A percentile compares a stretch with the other conserved stretches of the same genome.
phyloP scores from a whole-genome alignment of 768 basidiomycete species.

The Agaricus sinodeliciosus region DNA sequence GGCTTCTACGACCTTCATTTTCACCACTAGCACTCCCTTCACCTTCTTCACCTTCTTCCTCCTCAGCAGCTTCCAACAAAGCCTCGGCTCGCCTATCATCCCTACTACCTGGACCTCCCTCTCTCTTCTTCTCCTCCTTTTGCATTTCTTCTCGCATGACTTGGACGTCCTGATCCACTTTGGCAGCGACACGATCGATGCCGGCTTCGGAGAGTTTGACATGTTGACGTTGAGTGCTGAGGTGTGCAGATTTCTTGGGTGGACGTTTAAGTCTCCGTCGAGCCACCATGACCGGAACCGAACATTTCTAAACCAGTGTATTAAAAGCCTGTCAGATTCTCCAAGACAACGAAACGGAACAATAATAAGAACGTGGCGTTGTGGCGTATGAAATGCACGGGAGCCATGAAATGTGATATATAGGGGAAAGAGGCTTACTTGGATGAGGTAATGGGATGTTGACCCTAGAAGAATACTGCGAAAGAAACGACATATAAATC shows the following conservation, averaged over 20 bases:
- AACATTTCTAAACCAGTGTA: slow-evolving; percentile 57
- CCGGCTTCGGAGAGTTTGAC: slow-evolving; percentile 84
- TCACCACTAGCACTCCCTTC: slow-evolving; percentile 25
- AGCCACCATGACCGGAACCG: slow-evolving; percentile 95
- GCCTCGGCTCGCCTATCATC: slow-evolving; percentile 20
- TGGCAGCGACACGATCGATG: slow-evolving; percentile 81
- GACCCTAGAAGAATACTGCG: slow-evolving; percentile 85
- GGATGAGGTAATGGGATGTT: slow-evolving; percentile 90
- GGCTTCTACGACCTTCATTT: slow-evolving; percentile 17
- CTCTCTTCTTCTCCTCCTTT: slow-evolving; percentile 51
- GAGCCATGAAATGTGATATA: background rate
- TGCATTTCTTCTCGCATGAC: slow-evolving; percentile 74
- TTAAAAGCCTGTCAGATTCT: background rate
- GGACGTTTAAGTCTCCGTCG: slow-evolving; percentile 87
- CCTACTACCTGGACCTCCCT: slow-evolving; percentile 28
- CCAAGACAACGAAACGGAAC: background rate
- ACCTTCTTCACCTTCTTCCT: slow-evolving; percentile 22
- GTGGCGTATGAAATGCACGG: background rate
- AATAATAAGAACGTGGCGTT: background rate
- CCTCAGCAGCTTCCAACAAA: slow-evolving; percentile 20
- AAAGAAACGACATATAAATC: background rate
- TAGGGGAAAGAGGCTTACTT: slow-evolving; percentile 33
- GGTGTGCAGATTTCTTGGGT: slow-evolving; percentile 72
- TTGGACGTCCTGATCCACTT: slow-evolving; percentile 82
- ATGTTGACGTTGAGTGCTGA: slow-evolving; percentile 73